Evolutionary conservation across 495 filamentous ascomycete genomes (phyloP), one percentile per base, ranked within the genome.

Genomic region (Thozetella sp.): DNA sequence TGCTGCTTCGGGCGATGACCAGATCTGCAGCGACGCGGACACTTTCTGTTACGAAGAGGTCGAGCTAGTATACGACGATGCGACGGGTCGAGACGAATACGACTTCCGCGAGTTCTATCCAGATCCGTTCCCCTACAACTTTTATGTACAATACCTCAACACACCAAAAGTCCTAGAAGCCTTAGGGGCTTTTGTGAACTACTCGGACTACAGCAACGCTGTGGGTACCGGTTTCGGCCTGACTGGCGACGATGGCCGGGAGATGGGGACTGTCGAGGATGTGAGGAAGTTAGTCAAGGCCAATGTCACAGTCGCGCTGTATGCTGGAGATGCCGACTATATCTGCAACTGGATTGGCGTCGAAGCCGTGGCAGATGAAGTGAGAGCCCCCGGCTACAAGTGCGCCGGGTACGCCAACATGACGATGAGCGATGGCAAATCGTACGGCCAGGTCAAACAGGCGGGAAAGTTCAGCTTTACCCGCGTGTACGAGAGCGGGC

Each of bases 361-460:
- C 19, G 73, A 87, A 65, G 83, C 78, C 26, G 76, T 85, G 11
- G 76, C 82, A 0, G 65, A 78, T 27, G 65, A 74, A 27, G 74
- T 85, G 20, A 66, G 67, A 22, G 76, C 80, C 0, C 70, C 76
- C 0, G 78, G 80, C 1, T 89, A 75, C 63, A 40, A 61, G 40
- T 56, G 60, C n/a, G 83, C 85, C 0, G 86, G 84, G 0, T 88
- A 81, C 65, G 71, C 72, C 22, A 80, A 88, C 60, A 69, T 88
- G 25, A 70, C 63, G 3, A 86, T 83, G 1, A 74, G 75, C 19
- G 85, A 88, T 63, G 74, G 69, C 17, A 68, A 86, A 24, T 77
- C 81, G 11, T 83, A 88, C 58, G 88, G 88, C 1, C 85, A 89
- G 62, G 83, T 86, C 19, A 84, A 83, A 56, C 86, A 90, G 66